Evolutionary conservation across 208 protist species (phyloP), one percentile per base, ranked within the genome.

Genomic region (Kentomonas sorsogonicus): DNA sequence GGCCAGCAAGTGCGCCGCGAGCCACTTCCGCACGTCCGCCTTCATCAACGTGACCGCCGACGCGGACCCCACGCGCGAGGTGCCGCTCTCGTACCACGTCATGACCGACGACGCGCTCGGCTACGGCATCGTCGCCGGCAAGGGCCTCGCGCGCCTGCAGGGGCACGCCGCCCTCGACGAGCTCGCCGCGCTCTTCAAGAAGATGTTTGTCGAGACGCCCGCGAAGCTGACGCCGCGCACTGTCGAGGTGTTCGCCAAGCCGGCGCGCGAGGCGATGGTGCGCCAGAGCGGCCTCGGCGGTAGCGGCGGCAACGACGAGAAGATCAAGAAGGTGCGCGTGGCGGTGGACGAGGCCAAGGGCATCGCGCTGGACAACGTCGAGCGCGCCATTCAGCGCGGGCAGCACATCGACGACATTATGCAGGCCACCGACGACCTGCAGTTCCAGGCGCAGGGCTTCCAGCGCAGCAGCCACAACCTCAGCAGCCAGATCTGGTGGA

Each of bases 361-460:
- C 48, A 33, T 95, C 39, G 88, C 88, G 0, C 69, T 95, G 3
- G 83, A 92, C 52, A 95, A 95, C 55, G 88, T 95, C 25, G 82
- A 95, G 51, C 63, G 72, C 0, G 84, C 77, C 13, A 79, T 95
- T 33, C 74, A 91, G 57, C 81, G 88, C 9, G 85, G 85, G 11
- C 77, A 88, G 53, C 70, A 69, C 30, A 91, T 95, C 53, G 88
- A 95, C 44, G 85, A 95, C 57, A 95, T 95, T 67, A 76, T 95
- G 38, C 79, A 89, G 52, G 79, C 82, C 1, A 91, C 83, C 0
- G 88, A 95, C 34, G 88, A 95, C 40, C 60, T 95, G 36, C 83
- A 92, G 72, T 87, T 83, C 51, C 84, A 95, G 68, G 82, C 88
- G 2, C 80, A 93, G 45, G 85, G 84, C 5, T 95, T 95, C 54